Evolutionary conservation across 768 basidiomycete species (phyloP).

Genomic region (Porphyrellus cyaneotinctus): DNA sequence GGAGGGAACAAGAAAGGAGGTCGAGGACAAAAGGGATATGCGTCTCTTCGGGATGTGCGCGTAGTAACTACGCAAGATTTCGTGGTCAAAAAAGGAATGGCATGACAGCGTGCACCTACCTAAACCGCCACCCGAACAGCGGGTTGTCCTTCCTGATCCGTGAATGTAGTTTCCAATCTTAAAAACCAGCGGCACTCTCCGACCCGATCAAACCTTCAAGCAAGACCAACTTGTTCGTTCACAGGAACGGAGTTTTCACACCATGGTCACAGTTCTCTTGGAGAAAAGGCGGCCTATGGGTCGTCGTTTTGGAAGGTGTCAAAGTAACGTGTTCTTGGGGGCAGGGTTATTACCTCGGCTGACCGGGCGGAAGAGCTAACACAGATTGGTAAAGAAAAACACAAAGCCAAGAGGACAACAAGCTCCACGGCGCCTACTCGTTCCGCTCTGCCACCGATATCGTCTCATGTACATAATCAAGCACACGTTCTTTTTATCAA

Average conservation of each 20-base stretch:
- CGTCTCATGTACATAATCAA: slow-evolving; percentile 11
- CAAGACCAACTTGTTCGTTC: slow-evolving; percentile 10
- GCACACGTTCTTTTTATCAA: neutral
- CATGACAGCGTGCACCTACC: slow-evolving; percentile 4
- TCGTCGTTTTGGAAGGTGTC: slow-evolving; percentile 13
- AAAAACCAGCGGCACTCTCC: slow-evolving; percentile 16
- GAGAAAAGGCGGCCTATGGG: slow-evolving; percentile 16
- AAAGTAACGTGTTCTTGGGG: slow-evolving; percentile 2
- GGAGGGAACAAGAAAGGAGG: neutral
- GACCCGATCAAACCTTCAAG: slow-evolving; percentile 4
- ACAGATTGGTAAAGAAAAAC: neutral
- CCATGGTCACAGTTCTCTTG: slow-evolving; percentile 8
- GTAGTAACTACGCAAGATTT: slow-evolving; percentile 1
- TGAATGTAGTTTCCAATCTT: slow-evolving; percentile 12
- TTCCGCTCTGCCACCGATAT: slow-evolving; percentile 18
- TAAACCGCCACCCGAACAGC: slow-evolving; percentile 5
- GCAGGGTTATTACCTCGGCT: slow-evolving; percentile 12
- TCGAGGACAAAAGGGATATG: neutral
- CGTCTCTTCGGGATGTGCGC: slow-evolving; percentile 5
- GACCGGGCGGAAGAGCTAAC: neutral
- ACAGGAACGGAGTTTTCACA: slow-evolving; percentile 5
- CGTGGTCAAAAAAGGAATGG: slow-evolving; percentile 2
- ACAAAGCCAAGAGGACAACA: slow-evolving; percentile 2
- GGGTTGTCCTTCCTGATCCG: slow-evolving; percentile 21
- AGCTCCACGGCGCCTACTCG: slow-evolving; percentile 1